Evolutionary conservation across 2,329 filamentous ascomycete species (phyloP).

Genomic region (Neopestalotiopsis sp.): DNA sequence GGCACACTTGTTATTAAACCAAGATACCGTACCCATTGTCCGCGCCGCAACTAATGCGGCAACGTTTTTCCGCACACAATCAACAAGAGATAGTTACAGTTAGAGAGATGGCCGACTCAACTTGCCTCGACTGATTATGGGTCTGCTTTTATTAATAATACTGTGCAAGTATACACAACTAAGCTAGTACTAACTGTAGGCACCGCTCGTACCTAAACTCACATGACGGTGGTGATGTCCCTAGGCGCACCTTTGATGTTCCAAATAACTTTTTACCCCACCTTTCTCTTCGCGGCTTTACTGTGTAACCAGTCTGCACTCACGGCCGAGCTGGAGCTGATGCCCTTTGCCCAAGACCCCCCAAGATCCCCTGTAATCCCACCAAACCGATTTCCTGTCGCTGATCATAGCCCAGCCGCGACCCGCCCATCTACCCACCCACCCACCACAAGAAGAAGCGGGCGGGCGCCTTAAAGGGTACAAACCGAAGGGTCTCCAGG

Average conservation of each 20-base stretch:
- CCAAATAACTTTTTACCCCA: slow-evolving; percentile 8
- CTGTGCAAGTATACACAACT: not conserved
- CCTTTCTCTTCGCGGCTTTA: slow-evolving; percentile 1
- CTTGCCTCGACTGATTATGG: too few relatives aligned
- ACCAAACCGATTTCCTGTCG: not conserved
- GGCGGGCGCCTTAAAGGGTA: not conserved
- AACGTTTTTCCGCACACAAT: not conserved
- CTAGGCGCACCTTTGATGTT: not conserved
- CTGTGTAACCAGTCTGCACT: not conserved
- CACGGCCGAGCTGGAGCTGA: not conserved
- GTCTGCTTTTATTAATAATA: too few relatives aligned
- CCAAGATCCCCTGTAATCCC: not conserved
- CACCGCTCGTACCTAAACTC: not conserved
- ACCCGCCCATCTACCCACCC: slow-evolving; percentile 7
- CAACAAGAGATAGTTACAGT: not conserved
- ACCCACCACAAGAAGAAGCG: not conserved
- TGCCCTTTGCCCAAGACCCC: not conserved
- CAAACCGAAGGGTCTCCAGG: too few relatives aligned
- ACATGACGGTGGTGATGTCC: not conserved
- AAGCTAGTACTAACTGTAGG: not conserved
- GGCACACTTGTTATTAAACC: not conserved
- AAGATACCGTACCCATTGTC: not conserved
- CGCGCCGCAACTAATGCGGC: not conserved
- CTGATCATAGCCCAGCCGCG: slow-evolving; percentile 3
- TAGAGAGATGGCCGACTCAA: too few relatives aligned